Base-by-base conservation (phyloP, 257 asterid genomes). In the Eustoma russellianum region DNA sequence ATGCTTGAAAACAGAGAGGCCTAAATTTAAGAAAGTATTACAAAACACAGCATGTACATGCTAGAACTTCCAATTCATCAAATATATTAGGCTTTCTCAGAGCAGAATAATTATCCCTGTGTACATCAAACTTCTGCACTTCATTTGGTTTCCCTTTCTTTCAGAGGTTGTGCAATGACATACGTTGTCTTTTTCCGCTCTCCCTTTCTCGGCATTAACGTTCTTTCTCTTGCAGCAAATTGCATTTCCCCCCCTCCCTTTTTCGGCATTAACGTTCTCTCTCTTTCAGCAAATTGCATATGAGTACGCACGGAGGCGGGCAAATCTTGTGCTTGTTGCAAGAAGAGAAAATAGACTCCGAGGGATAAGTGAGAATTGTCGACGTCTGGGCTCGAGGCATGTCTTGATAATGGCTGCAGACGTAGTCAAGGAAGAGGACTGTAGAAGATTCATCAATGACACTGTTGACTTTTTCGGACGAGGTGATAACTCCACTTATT, bases 381-480 rank as follows among this genome's bases (percentile, higher is more conserved):
- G 69, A 62, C 67, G 33, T 55, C 61, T 83, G 13, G 98, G 98
- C 3, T 82, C 98, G 3, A 64, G 73, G 19, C 19, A 66, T 65
- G 94, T 86, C 30, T 61, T 83, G 62, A 73, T 79, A 46, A 75
- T 83, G 58, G 98, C 98, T 52, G 98, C 96, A 18, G 98, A 90
- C 67, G 98, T 90, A 47, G 96, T 90, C 62, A 90, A 86, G 77
- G 96, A 90, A 75, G 95, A 85, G 4, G 96, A 90, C 13, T 86
- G 98, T 41, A 70, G 82, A 45, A 79, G 94, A 74, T 90, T 90
- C 40, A 75, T 90, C 71, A 75, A 66, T 0, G 89, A 90, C 66
- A 78, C 95, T 0, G 62, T 90, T 33, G 76, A 74, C 70, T 48
- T 58, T 47, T 83, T 62, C 14, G 96, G 96, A 1, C 80, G 83